phyloP scores from a whole-genome alignment of 179 eudicot genomes.

The Spinacia oleracea region DNA sequence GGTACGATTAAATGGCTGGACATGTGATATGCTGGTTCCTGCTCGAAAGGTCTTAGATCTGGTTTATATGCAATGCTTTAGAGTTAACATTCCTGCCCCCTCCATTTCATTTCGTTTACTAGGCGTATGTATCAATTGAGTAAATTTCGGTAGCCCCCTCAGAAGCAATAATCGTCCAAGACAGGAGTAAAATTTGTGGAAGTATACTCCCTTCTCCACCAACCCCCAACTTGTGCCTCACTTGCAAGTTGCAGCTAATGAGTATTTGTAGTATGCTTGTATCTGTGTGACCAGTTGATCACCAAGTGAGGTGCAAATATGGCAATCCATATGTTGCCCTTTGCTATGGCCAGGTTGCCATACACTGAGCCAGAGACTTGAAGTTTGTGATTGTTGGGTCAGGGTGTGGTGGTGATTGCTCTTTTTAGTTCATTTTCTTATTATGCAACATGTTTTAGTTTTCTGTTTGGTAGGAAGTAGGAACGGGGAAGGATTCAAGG shows the following conservation, averaged over 20 bases:
- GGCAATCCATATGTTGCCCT: background rate
- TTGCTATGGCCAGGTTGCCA: background rate
- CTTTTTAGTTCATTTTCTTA: too few relatives aligned
- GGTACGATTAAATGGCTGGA: background rate
- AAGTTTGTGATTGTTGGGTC: slow-evolving; percentile 3
- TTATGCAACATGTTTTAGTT: background rate
- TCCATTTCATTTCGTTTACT: background rate
- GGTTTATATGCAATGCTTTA: background rate
- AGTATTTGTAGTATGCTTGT: background rate
- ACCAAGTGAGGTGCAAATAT: background rate
- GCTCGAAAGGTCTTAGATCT: background rate
- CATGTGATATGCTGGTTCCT: background rate
- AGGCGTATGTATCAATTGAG: background rate
- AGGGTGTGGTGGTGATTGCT: too few relatives aligned
- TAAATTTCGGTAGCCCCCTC: background rate
- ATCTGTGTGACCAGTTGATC: background rate
- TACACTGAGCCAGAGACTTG: background rate
- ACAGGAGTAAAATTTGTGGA: background rate
- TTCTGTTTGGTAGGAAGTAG: background rate
- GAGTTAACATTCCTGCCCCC: background rate
- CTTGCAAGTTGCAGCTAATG: background rate
- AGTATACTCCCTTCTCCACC: background rate
- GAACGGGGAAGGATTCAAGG: background rate
- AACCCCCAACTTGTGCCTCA: background rate
- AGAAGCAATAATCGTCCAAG: background rate